Percentiles rank a stretch among this genome's conserved stretches.
Conservation (phyloP, 768 basidiomycete genomes). For the Suillus fuscotomentosus region DNA sequence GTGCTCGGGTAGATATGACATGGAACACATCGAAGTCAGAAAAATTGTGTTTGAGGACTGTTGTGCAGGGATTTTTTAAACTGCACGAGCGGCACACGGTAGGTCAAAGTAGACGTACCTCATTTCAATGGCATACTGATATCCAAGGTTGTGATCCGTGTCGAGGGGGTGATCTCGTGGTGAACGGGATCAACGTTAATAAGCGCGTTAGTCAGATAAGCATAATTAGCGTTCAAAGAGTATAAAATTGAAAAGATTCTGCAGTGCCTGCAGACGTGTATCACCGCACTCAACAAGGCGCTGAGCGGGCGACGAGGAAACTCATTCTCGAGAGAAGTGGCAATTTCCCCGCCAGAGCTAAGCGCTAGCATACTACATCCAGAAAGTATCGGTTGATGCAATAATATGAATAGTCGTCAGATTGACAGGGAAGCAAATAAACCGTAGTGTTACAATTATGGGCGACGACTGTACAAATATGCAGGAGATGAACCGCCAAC, state of each 20-base stretch:
- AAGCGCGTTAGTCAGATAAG: background rate
- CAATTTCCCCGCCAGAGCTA: too few relatives aligned
- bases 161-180: background rate
- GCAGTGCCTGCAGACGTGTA: background rate
- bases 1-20: background rate
- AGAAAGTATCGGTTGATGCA: background rate
- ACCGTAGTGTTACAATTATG: constrained; percentile 13
- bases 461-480: constrained; percentile 12
- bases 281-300: too few relatives aligned
- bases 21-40: background rate
- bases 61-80: background rate
- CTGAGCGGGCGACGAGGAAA: background rate
- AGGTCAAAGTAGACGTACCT: background rate
- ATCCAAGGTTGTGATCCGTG: background rate
- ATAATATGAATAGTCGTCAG: background rate
- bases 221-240: background rate
- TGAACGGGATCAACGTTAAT: background rate
- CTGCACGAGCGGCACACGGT: background rate
- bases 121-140: background rate
- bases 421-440: constrained; percentile 6
- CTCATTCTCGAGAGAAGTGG: background rate
- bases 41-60: background rate
- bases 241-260: background rate
- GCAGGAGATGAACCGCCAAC: constrained; percentile 38
- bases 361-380: background rate